Evolutionary conservation across 1,139 yeast species (phyloP).

Genomic region (Arxiozyma bovina): DNA sequence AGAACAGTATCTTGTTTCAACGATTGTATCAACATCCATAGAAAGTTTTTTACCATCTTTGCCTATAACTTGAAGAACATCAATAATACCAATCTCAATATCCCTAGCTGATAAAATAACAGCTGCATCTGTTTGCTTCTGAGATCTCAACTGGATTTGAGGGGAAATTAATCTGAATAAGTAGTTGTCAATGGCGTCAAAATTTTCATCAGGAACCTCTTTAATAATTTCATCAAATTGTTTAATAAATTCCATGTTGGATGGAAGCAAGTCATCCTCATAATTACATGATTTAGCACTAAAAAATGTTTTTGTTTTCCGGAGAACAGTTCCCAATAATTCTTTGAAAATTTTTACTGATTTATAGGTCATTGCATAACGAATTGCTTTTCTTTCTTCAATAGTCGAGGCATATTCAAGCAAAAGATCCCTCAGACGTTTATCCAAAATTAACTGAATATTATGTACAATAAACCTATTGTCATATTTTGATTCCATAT

Average conservation of each 20-base stretch:
- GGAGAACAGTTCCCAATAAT: slow-evolving; percentile 29
- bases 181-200: slow-evolving; percentile 52
- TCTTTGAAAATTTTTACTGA: slow-evolving; percentile 65
- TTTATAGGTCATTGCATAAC: slow-evolving; percentile 57
- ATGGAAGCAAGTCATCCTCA: slow-evolving; percentile 15
- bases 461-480: slow-evolving; percentile 75
- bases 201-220: slow-evolving; percentile 35
- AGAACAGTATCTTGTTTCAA: slow-evolving; percentile 67
- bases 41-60: slow-evolving; percentile 40
- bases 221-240: slow-evolving; percentile 46
- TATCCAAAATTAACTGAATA: slow-evolving; percentile 64
- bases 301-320: slow-evolving; percentile 16
- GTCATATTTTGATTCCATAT: slow-evolving; percentile 42
- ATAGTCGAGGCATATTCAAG: slow-evolving; percentile 51
- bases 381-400: slow-evolving; percentile 48
- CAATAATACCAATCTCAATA: slow-evolving; percentile 58
- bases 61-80: slow-evolving; percentile 25
- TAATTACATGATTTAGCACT: slow-evolving; percentile 11
- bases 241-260: slow-evolving; percentile 31
- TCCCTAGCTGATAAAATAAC: slow-evolving; percentile 61
- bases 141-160: slow-evolving; percentile 69
- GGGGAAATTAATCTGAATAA: slow-evolving; percentile 67
- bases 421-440: slow-evolving; percentile 49
- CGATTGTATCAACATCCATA: slow-evolving; percentile 37
- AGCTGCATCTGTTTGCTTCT: slow-evolving; percentile 52